A percentile compares a stretch with the other conserved stretches of the same genome.
Evolutionary conservation across 2,329 filamentous ascomycete genomes (phyloP).

Genomic region (Penicillium frequentans): DNA sequence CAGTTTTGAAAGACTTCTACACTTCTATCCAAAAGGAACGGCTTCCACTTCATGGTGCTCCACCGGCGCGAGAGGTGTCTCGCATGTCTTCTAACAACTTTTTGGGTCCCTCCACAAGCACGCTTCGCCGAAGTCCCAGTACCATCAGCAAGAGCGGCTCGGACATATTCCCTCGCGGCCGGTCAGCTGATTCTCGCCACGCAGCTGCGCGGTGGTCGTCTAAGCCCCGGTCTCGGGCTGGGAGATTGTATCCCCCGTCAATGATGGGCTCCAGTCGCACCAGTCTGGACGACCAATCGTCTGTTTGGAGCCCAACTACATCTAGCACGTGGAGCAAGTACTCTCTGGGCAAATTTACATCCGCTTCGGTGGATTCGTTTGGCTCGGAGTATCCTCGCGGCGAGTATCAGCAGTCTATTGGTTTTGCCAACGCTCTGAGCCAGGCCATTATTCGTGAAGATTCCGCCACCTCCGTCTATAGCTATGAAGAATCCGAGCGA

Average conservation of each 20-base stretch:
- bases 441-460: slow-evolving; percentile 92
- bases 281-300: slow-evolving; percentile 87
- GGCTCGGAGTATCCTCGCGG: slow-evolving; percentile 71
- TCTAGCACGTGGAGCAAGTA: slow-evolving; percentile 97
- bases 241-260: slow-evolving; percentile 71
- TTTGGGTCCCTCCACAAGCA: slow-evolving; percentile 65
- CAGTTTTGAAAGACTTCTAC: slow-evolving; percentile 90
- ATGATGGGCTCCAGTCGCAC: slow-evolving; percentile 89
- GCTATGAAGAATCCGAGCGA: slow-evolving; percentile 61
- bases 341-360: slow-evolving; percentile 85
- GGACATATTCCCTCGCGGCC: slow-evolving; percentile 70
- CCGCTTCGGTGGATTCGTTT: slow-evolving; percentile 89
- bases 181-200: slow-evolving; percentile 64
- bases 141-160: slow-evolving; percentile 92
- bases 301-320: slow-evolving; percentile 84
- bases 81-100: slow-evolving; percentile 57
- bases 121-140: slow-evolving; percentile 83
- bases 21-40: slow-evolving; percentile 81
- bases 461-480: slow-evolving; percentile 52
- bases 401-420: slow-evolving; percentile 94
- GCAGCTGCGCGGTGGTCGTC: slow-evolving; percentile 74
- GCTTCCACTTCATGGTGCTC: slow-evolving; percentile 80
- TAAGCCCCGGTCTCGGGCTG: slow-evolving; percentile 75
- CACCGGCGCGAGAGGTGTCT: slow-evolving; percentile 44
- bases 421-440: slow-evolving; percentile 93